Percentiles rank a stretch among this genome's conserved stretches.
Conservation (phyloP, 2,329 filamentous ascomycete species). For the Clarireedia homoeocarpa region DNA sequence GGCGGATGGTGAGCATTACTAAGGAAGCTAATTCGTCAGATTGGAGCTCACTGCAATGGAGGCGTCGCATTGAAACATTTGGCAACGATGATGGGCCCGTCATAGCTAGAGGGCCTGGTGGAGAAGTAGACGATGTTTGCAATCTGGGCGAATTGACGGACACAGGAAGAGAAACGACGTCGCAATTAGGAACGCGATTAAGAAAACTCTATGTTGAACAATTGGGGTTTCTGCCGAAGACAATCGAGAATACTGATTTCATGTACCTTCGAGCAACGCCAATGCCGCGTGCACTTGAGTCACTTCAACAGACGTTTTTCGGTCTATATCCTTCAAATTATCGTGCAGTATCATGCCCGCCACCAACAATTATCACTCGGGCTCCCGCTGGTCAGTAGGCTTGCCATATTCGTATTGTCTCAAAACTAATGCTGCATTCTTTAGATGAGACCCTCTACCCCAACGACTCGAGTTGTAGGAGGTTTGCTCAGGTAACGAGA, state of each 20-base stretch:
- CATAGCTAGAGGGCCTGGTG: slow-evolving; percentile 57
- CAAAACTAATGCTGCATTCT: not conserved
- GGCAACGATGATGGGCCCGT: slow-evolving; percentile 61
- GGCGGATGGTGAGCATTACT: slow-evolving; percentile 58
- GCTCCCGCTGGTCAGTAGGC: slow-evolving; percentile 35
- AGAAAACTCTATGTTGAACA: slow-evolving; percentile 68
- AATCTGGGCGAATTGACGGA: slow-evolving; percentile 72
- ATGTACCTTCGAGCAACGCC: slow-evolving; percentile 70
- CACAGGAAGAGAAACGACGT: slow-evolving; percentile 63
- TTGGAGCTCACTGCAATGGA: slow-evolving; percentile 41
- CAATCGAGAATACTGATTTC: slow-evolving; percentile 46
- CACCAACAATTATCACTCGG: slow-evolving; percentile 59
- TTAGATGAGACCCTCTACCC: slow-evolving; percentile 71
- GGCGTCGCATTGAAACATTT: slow-evolving; percentile 77
- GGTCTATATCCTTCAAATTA: slow-evolving; percentile 61
- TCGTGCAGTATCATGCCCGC: slow-evolving; percentile 44
- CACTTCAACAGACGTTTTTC: slow-evolving; percentile 65
- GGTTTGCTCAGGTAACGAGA: slow-evolving; percentile 61
- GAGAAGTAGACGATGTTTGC: slow-evolving; percentile 74
- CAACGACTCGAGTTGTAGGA: slow-evolving; percentile 66
- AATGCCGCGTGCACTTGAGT: slow-evolving; percentile 68
- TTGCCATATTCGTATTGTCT: not conserved
- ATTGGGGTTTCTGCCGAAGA: slow-evolving; percentile 59
- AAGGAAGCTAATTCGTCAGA: slow-evolving; percentile 39
- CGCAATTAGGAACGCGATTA: slow-evolving; percentile 58